phyloP scores from a whole-genome alignment of 139 green algal genomes.

The Chlorella vulgaris region DNA sequence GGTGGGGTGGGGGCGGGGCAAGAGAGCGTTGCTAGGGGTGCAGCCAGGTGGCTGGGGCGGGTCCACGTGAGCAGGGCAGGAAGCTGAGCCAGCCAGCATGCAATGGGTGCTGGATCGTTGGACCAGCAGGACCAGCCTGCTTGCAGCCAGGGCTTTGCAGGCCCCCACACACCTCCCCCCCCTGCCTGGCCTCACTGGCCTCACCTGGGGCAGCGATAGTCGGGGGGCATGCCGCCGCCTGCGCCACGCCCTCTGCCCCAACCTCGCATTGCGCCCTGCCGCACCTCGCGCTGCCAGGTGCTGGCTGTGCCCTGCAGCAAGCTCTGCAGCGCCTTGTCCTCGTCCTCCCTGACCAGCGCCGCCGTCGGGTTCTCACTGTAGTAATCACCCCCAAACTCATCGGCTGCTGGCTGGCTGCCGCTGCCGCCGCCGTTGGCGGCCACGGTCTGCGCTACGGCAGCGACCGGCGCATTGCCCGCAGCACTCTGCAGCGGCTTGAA shows the following conservation, averaged over 20 bases:
- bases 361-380: slow-evolving; percentile 30
- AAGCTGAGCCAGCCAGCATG: too few species aligned
- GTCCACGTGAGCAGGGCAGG: background rate
- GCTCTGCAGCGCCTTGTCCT: slow-evolving; percentile 36
- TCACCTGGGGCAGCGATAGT: slow-evolving; percentile 49
- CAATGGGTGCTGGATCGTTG: too few species aligned
- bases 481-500: slow-evolving; percentile 40
- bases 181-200: background rate
- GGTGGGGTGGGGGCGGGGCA: background rate
- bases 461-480: background rate
- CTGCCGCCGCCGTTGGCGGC: background rate
- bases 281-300: slow-evolving; percentile 45
- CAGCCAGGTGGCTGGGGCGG: background rate
- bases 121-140: too few species aligned
- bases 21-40: background rate
- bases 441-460: background rate
- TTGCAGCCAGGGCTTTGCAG: too few species aligned
- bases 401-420: background rate
- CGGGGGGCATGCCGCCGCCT: slow-evolving; percentile 4
- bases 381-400: slow-evolving; percentile 46
- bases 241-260: slow-evolving; percentile 34
- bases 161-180: too few species aligned
- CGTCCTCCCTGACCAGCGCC: slow-evolving; percentile 37
- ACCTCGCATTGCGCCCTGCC: slow-evolving; percentile 42
- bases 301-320: slow-evolving; percentile 36